phyloP scores from a whole-genome alignment of 116 monocot genomes.

The Posidonia oceanica region DNA sequence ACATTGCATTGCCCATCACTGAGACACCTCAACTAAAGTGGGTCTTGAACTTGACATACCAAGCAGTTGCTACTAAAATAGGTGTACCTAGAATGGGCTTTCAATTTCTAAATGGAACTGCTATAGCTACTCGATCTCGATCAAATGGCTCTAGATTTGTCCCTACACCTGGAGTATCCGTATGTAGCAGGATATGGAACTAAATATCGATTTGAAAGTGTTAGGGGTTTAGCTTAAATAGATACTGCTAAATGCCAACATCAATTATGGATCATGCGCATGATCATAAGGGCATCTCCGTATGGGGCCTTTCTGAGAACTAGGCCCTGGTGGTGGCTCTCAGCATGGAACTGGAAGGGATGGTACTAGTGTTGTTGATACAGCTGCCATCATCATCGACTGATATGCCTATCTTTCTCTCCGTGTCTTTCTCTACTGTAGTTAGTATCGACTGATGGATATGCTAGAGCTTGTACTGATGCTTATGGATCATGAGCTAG shows the following conservation, averaged over 20 bases:
- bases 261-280: neutral
- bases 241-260: neutral
- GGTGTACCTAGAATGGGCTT: slow-evolving; percentile 1
- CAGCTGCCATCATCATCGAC: neutral
- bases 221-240: neutral
- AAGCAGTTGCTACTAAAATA: neutral
- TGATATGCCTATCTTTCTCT: slow-evolving; percentile 8
- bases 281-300: neutral
- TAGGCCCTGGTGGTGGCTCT: neutral
- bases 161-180: neutral
- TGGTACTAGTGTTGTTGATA: neutral
- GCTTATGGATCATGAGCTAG: slow-evolving; percentile 6
- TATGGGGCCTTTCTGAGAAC: neutral
- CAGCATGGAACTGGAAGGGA: neutral
- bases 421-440: neutral
- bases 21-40: slow-evolving; percentile 3
- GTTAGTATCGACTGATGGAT: neutral
- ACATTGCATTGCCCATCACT: slow-evolving; percentile 4
- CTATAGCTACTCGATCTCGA: neutral
- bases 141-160: slow-evolving; percentile 6
- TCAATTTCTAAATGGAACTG: neutral
- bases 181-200: neutral
- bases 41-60: slow-evolving; percentile 1
- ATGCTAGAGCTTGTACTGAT: neutral
- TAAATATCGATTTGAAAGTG: neutral